These are phyloP conservation scores for Elaphomyces granulatus DNA, from an alignment of 495 filamentous ascomycete genomes.

Conservation along the genomic window DNA sequence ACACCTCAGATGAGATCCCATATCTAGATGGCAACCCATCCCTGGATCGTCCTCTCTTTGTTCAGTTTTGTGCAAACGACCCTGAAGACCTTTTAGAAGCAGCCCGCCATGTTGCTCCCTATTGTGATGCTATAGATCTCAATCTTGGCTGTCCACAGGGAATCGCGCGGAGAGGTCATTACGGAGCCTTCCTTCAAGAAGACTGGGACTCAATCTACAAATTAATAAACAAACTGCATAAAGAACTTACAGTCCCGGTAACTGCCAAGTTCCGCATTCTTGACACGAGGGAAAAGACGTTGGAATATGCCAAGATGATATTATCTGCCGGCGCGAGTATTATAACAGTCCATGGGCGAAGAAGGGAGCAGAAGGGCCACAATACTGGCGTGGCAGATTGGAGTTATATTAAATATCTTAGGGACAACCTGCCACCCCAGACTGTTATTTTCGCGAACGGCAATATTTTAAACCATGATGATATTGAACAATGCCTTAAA, in stretches of 20 bases:
- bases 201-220: constrained; percentile 68
- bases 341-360: constrained; percentile 79
- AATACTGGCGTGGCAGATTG: constrained; percentile 91
- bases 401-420: constrained; percentile 63
- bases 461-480: constrained; percentile 71
- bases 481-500: constrained; percentile 63
- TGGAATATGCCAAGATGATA: constrained; percentile 83
- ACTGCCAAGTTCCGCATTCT: constrained; percentile 92
- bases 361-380: constrained; percentile 88
- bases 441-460: constrained; percentile 95
- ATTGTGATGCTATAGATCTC: constrained; percentile 90
- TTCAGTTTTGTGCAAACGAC: constrained; percentile 93
- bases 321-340: constrained; percentile 82
- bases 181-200: constrained; percentile 91
- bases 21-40: constrained; percentile 77
- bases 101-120: constrained; percentile 58
- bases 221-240: constrained; percentile 65
- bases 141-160: constrained; percentile 98
- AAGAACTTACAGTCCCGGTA: constrained; percentile 58
- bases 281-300: constrained; percentile 69
- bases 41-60: constrained; percentile 76
- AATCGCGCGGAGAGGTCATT: constrained; percentile 78
- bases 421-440: constrained; percentile 69
- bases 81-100: constrained; percentile 63
- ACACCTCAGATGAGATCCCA: constrained; percentile 14